phyloP scores from a whole-genome alignment of 169 alveolate genomes.

The Eimeria tenella region DNA sequence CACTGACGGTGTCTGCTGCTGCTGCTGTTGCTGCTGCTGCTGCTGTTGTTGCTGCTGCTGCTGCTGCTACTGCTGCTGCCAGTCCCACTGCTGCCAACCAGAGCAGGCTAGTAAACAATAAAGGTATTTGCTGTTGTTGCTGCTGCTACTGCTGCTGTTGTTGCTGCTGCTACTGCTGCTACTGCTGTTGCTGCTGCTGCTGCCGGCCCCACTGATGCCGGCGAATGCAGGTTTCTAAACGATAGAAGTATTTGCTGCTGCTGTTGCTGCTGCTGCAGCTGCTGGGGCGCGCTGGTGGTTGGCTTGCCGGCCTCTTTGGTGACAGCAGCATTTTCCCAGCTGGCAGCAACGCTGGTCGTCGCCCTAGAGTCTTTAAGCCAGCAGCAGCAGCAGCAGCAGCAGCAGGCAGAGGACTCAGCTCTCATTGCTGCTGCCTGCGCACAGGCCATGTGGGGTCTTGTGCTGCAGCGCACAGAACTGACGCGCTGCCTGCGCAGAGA shows the following conservation, averaged over 20 bases:
- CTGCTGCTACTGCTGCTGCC: too few relatives aligned
- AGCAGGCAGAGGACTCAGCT: slow-evolving; percentile 27
- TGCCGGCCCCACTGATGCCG: background rate
- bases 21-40: slow-evolving; percentile 15
- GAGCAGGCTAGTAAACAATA: too few relatives aligned
- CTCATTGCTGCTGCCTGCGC: slow-evolving; percentile 44
- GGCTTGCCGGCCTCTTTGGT: slow-evolving; percentile 2
- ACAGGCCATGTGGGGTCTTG: slow-evolving; percentile 26
- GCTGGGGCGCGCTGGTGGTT: background rate
- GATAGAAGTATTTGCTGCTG: background rate
- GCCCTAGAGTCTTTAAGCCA: background rate
- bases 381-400: background rate
- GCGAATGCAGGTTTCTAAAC: too few relatives aligned
- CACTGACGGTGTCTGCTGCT: background rate
- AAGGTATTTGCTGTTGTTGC: background rate
- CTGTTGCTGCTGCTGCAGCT: slow-evolving; percentile 62
- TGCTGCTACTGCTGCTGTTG: slow-evolving; percentile 20
- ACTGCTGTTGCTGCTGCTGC: background rate
- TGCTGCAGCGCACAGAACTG: slow-evolving; percentile 22
- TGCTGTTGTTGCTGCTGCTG: too few relatives aligned
- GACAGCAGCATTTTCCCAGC: background rate
- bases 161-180: background rate
- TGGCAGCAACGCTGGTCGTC: background rate
- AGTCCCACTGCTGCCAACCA: too few relatives aligned
- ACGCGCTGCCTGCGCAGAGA: slow-evolving; percentile 12